phyloP scores from a whole-genome alignment of 495 filamentous ascomycete species.

The Penicillium malachiteum region DNA sequence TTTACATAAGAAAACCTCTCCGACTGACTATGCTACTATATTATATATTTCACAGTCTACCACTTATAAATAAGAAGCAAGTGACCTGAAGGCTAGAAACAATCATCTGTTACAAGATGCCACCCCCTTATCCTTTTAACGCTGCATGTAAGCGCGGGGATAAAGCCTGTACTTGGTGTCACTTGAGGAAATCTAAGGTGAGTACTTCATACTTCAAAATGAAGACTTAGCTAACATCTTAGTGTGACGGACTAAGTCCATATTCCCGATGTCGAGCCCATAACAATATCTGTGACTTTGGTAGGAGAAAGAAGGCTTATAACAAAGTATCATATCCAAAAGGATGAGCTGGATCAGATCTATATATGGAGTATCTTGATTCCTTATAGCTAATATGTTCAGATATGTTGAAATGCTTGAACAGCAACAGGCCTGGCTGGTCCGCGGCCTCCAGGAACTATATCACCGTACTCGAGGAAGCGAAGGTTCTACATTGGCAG shows the following conservation, averaged over 20 bases:
- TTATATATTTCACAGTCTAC: no score
- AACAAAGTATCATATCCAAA: slow-evolving; percentile 65
- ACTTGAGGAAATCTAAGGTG: slow-evolving; percentile 66
- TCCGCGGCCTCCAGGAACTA: slow-evolving; percentile 59
- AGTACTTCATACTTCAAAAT: slow-evolving; percentile 11
- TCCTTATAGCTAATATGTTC: slow-evolving; percentile 6
- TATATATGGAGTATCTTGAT: slow-evolving; percentile 14
- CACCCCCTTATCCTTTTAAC: no score
- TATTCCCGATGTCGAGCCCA: slow-evolving; percentile 60
- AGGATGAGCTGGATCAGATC: slow-evolving; percentile 51
- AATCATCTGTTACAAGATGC: no score
- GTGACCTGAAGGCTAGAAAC: no score
- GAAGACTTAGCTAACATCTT: slow-evolving; percentile 17
- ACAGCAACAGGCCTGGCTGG: slow-evolving; percentile 64
- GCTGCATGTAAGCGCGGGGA: slow-evolving; percentile 57
- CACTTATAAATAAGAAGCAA: no score
- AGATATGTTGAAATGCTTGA: slow-evolving; percentile 73
- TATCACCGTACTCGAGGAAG: slow-evolving; percentile 52
- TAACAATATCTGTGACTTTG: slow-evolving; percentile 61
- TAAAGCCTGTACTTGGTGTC: slow-evolving; percentile 63
- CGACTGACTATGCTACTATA: no score
- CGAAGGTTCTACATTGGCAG: slow-evolving; percentile 57
- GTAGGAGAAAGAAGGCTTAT: slow-evolving; percentile 60
- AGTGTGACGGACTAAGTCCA: slow-evolving; percentile 62
- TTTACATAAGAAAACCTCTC: no score